These are phyloP conservation scores for Gossypium bickii DNA, from an alignment of 345 rosid species.

Conservation along the genomic window DNA sequence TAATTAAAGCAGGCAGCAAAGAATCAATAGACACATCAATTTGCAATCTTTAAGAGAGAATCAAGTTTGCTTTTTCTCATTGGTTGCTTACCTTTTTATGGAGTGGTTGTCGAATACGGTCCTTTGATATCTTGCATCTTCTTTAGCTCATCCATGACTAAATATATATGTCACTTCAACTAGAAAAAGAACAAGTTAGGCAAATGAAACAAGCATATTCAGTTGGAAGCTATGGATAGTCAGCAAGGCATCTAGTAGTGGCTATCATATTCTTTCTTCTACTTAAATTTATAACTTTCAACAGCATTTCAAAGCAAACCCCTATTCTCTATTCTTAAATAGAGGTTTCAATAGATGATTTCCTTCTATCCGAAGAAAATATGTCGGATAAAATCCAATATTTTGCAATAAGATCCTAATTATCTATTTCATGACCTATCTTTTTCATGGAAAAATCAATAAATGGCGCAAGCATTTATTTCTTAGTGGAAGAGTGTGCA, in stretches of 20 bases:
- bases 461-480: neutral
- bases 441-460: neutral
- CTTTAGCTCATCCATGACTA: slow-evolving; percentile 7
- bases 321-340: neutral
- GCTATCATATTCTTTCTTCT: slow-evolving; percentile 22
- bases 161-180: neutral
- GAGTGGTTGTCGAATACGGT: slow-evolving; percentile 1
- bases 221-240: neutral
- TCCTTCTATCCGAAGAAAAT: slow-evolving; percentile 22
- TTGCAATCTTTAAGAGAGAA: neutral
- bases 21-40: neutral
- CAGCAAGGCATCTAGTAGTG: slow-evolving; percentile 18
- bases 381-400: neutral
- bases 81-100: slow-evolving; percentile 2
- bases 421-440: neutral
- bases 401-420: neutral
- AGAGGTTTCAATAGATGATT: slow-evolving; percentile 13
- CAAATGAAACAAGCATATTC: slow-evolving; percentile 5
- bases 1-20: neutral
- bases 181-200: neutral
- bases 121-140: slow-evolving; percentile 10
- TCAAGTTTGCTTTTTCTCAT: neutral
- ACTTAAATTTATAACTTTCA: slow-evolving; percentile 17
- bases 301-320: slow-evolving; percentile 12
- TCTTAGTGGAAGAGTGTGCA: neutral